Base-by-base conservation (phyloP, 108 stramenopile species). In the Parmales sp. region DNA sequence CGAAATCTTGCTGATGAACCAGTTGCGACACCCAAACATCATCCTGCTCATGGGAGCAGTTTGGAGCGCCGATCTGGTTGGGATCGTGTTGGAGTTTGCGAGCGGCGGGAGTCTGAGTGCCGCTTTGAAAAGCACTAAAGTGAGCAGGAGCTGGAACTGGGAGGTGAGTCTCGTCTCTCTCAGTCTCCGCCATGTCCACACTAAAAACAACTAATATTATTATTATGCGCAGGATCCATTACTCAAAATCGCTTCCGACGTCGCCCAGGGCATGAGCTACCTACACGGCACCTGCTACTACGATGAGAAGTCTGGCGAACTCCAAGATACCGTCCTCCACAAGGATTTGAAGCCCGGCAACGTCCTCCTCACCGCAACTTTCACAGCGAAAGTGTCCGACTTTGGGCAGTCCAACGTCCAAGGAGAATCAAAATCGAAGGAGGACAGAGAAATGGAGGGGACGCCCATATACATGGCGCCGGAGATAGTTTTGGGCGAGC, bases 391-490 rank as follows among this genome's bases (percentile, higher is more conserved):
- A 28, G 20, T 81, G 23, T 77, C 76, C 64, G 80, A 81, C 44
- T 81, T 81, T 41, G 80, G 80, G 1, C 49, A 78, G 5, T 74
- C 75, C 7, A 8, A 25, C 36, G 68, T 49, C 26, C 3, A 22
- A 1, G 11, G 41, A 43, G 41, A 43, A 43, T 43, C 8, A 43
- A 8, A 43, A n/a, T n/a, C n/a, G n/a, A 41, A 71, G 38, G n/a
- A n/a, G n/a, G n/a, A n/a, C n/a, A n/a, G n/a, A n/a, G n/a, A n/a
- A n/a, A n/a, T n/a, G 0, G 80, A 74, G 19, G 80, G 80, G 16
- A 81, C 80, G 26, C 80, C 80, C 22, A 29, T 64, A 28, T 81
- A 77, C 64, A 78, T 81, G 74, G 80, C 80, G 0, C 80, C 80
- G 0, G 79, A 78, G 54, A 67, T 78, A 4, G 29, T 76, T 29